Conservation (phyloP, 306 rosid species). For the Vigna mungo region DNA sequence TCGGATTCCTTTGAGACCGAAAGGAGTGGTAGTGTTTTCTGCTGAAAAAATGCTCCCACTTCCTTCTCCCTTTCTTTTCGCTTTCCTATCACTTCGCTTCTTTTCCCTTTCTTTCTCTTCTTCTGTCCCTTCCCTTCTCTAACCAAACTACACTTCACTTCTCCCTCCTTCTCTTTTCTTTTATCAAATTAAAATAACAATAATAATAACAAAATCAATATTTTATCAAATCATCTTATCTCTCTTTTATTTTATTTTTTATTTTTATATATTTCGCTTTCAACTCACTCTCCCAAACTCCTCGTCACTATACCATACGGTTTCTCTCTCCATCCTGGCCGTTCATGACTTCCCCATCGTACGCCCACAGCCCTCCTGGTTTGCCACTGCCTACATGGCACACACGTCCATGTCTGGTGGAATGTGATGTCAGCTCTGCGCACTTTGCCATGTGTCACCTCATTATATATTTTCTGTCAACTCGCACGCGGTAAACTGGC, state of each 20-base stretch:
- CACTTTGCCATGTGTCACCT: slow-evolving; percentile 8
- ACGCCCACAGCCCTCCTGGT: neutral
- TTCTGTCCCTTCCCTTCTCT: neutral
- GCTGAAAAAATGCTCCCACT: neutral
- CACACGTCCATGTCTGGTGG: slow-evolving; percentile 35
- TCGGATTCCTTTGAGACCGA: slow-evolving; percentile 35
- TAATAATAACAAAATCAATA: neutral
- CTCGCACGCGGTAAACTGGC: neutral
- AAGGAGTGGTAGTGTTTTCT: slow-evolving; percentile 18
- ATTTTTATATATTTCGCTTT: neutral
- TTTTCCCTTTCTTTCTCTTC: neutral
- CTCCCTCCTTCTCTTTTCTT: neutral
- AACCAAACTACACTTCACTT: neutral
- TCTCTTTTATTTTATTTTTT: neutral
- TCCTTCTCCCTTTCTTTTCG: slow-evolving; percentile 12
- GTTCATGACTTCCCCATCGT: neutral
- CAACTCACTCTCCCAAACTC: neutral
- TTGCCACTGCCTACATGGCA: slow-evolving; percentile 22
- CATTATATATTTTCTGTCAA: neutral
- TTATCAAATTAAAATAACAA: neutral
- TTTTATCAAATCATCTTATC: slow-evolving; percentile 6
- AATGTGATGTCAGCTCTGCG: slow-evolving; percentile 5
- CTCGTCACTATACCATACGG: neutral
- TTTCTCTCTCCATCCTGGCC: neutral
- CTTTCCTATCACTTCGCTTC: slow-evolving; percentile 5